Percentiles rank a stretch among this genome's conserved stretches.
phyloP scores from a whole-genome alignment of 257 asterid species.

The Solanum sejunctum region DNA sequence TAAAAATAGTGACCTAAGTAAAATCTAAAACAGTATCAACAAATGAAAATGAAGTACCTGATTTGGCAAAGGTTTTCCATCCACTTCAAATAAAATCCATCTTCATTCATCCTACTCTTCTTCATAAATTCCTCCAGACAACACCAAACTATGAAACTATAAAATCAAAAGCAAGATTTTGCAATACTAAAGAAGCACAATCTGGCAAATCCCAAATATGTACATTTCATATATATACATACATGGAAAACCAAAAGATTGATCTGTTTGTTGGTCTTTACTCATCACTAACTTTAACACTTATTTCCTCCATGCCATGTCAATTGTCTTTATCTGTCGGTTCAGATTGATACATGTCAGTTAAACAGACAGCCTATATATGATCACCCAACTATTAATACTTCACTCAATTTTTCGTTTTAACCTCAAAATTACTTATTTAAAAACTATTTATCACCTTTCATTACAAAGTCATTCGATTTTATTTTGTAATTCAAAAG shows the following conservation, averaged over 20 bases:
- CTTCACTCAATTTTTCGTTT: no score
- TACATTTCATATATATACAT: not conserved
- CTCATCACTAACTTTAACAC: not conserved
- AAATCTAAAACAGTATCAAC: not conserved
- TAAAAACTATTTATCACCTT: no score
- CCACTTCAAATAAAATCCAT: slow-evolving; percentile 20
- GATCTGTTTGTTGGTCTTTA: slow-evolving; percentile 42
- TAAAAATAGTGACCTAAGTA: not conserved
- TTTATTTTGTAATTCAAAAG: no score
- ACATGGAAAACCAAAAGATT: slow-evolving; percentile 38
- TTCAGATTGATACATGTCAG: slow-evolving; percentile 46
- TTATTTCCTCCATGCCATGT: not conserved
- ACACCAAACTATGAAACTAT: not conserved
- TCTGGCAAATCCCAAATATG: not conserved
- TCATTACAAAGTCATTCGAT: no score
- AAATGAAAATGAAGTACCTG: slow-evolving; percentile 15
- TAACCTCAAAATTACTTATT: no score
- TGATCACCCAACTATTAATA: no score
- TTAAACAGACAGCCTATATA: slow-evolving; percentile 29
- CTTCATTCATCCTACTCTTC: slow-evolving; percentile 15
- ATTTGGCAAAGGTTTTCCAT: slow-evolving; percentile 31
- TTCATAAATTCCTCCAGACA: slow-evolving; percentile 37
- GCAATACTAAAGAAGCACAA: not conserved
- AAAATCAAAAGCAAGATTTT: no score
- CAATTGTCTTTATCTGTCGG: slow-evolving; percentile 7